Evolutionary conservation across 352 stramenopile species (phyloP), one percentile per base, ranked within the genome.

Genomic region (Phytophthora cryptogea): DNA sequence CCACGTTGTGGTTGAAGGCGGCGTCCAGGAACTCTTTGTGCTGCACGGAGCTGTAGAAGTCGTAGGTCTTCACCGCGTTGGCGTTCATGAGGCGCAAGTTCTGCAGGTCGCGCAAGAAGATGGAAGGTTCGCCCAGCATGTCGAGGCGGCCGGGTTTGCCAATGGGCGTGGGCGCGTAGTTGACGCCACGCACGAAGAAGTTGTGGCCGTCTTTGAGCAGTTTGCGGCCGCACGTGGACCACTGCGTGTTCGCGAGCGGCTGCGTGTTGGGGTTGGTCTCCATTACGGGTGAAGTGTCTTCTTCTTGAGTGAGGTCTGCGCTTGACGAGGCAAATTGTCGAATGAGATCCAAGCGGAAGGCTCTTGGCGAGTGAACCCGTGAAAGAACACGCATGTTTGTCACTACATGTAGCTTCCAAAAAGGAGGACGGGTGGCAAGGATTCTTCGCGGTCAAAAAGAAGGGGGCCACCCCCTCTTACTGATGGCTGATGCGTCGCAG

Each of bases 161-260:
- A 36, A 90, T 89, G 1, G 78, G 81, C 30, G 78, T 88, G 37
- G 81, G 81, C 37, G 79, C 74, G 42, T 90, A 90, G 60, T 89
- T 90, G 62, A 90, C 73, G 32, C 81, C 81, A 20, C 81, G 81
- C 26, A 89, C 68, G 62, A 90, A 90, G 61, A 89, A 90, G 56
- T 59, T 83, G 17, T 60, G 61, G 39, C 61, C 64, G 48, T 90
- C 69, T 30, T 80, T 70, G 28, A 90, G 73, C 52, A 90, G 65
- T 45, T 89, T 84, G 35, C 81, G 78, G 11, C 72, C 71, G 56
- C 81, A 90, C 26, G 72, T 74, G 14, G 65, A 76, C 78, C 81
- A 90, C 44, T 72, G 52, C 23, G 80, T 88, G 72, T 88, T 89
- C n/a, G n/a, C n/a, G n/a, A n/a, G n/a, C n/a, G n/a, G n/a, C n/a